Percentiles rank a stretch among this genome's conserved stretches.
Conservation (phyloP, 805 yeast genomes). For the Myxozyma melibiosi region DNA sequence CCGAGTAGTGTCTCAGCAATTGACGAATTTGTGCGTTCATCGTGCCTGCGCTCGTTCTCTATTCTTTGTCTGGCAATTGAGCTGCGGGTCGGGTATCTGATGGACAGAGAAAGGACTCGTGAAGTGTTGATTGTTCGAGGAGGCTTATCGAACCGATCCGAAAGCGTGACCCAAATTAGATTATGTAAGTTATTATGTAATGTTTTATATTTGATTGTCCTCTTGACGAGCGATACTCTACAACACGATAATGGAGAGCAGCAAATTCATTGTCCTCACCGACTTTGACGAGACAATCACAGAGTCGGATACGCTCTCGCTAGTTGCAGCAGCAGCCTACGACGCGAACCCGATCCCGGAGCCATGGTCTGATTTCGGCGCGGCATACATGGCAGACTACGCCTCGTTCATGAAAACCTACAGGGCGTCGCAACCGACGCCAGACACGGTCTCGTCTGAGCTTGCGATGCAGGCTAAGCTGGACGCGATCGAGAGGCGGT, state of each 20-base stretch:
- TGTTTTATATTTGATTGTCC: too few relatives aligned
- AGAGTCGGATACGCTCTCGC: conserved; percentile 25
- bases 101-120: too few relatives aligned
- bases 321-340: conserved; percentile 34
- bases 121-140: too few relatives aligned
- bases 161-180: too few relatives aligned
- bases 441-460: conserved; percentile 9
- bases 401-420: neutral
- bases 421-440: neutral
- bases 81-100: too few relatives aligned
- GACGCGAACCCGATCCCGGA: neutral
- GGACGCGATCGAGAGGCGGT: conserved; percentile 23
- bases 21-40: conserved; percentile 14
- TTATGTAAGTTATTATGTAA: too few relatives aligned
- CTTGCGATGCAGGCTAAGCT: conserved; percentile 11
- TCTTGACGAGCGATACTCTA: too few relatives aligned
- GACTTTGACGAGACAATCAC: conserved; percentile 38
- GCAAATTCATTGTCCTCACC: conserved; percentile 12
- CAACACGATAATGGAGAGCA: too few relatives aligned
- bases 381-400: conserved; percentile 30
- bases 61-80: too few relatives aligned
- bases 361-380: conserved; percentile 26
- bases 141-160: too few relatives aligned
- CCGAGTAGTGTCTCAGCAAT: conserved; percentile 27
- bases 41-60: too few relatives aligned